Percentiles rank a stretch among this genome's conserved stretches.
These are phyloP conservation scores for Penicillium oxalicum DNA, from an alignment of 2,329 filamentous ascomycete species.

Conservation along the genomic window DNA sequence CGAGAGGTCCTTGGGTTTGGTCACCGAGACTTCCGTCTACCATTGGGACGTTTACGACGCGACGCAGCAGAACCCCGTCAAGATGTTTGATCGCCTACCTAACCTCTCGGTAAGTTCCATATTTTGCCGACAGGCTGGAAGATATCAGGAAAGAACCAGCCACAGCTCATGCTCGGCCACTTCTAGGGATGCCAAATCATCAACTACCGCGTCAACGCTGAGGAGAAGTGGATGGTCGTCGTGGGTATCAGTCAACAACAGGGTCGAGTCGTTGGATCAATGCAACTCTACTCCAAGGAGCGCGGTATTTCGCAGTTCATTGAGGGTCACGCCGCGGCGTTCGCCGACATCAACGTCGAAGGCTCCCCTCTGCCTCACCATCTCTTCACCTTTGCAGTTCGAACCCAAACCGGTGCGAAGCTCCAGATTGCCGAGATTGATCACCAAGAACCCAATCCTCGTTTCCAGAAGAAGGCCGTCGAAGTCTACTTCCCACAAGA, in stretches of 20 bases:
- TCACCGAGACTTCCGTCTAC: slow-evolving; percentile 85
- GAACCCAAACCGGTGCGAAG: slow-evolving; percentile 83
- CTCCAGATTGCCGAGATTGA: slow-evolving; percentile 97
- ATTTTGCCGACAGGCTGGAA: no score
- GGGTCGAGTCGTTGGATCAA: slow-evolving; percentile 86
- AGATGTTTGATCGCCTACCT: slow-evolving; percentile 89
- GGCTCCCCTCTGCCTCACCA: slow-evolving; percentile 87
- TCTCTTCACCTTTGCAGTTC: slow-evolving; percentile 93
- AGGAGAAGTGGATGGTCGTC: slow-evolving; percentile 97
- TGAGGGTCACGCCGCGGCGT: slow-evolving; percentile 92
- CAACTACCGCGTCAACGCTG: slow-evolving; percentile 94
- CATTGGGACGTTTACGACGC: slow-evolving; percentile 97
- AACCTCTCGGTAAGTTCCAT: slow-evolving; percentile 67
- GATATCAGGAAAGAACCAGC: neutral
- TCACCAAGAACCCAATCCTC: slow-evolving; percentile 79
- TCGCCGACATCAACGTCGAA: slow-evolving; percentile 82
- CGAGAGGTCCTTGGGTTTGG: slow-evolving; percentile 77
- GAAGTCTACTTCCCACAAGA: slow-evolving; percentile 97
- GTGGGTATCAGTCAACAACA: slow-evolving; percentile 93
- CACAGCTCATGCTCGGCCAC: slow-evolving; percentile 3
- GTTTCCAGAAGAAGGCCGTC: slow-evolving; percentile 91
- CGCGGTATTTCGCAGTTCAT: slow-evolving; percentile 96
- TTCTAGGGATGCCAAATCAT: slow-evolving; percentile 91
- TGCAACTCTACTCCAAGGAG: slow-evolving; percentile 96
- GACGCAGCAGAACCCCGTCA: slow-evolving; percentile 69